phyloP scores from a whole-genome alignment of 2,329 filamentous ascomycete species.

The Chaetomium sp. region DNA sequence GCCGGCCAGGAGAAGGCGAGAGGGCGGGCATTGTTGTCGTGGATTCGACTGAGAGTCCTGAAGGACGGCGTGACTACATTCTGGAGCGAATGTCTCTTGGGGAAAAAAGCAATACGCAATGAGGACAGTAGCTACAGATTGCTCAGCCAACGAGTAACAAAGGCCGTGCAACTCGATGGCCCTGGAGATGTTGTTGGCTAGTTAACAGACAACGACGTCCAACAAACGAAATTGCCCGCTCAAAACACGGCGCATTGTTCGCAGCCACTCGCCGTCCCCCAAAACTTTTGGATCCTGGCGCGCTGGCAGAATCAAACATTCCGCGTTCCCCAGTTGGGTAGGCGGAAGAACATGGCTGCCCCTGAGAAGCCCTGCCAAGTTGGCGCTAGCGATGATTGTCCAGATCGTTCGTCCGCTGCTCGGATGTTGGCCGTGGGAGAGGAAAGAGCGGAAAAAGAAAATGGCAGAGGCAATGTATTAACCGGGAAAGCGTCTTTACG shows the following conservation, averaged over 20 bases:
- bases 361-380: slow-evolving; percentile 9
- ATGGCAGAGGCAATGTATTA: background rate
- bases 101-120: background rate
- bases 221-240: background rate
- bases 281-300: background rate
- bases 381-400: background rate
- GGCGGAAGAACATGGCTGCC: slow-evolving; percentile 12
- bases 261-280: background rate
- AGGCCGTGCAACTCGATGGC: too few relatives aligned
- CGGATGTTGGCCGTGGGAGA: background rate
- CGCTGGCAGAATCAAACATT: background rate
- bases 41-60: background rate
- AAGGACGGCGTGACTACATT: background rate
- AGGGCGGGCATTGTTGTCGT: background rate
- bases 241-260: background rate
- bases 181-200: background rate
- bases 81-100: background rate
- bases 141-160: background rate
- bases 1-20: background rate
- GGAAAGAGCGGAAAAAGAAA: background rate
- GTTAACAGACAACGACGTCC: background rate
- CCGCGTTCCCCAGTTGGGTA: slow-evolving; percentile 11
- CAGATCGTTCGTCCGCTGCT: background rate
- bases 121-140: background rate
- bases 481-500: background rate